Conservation (phyloP, 108 stramenopile genomes). For the Cylindrotheca fusiformis region DNA sequence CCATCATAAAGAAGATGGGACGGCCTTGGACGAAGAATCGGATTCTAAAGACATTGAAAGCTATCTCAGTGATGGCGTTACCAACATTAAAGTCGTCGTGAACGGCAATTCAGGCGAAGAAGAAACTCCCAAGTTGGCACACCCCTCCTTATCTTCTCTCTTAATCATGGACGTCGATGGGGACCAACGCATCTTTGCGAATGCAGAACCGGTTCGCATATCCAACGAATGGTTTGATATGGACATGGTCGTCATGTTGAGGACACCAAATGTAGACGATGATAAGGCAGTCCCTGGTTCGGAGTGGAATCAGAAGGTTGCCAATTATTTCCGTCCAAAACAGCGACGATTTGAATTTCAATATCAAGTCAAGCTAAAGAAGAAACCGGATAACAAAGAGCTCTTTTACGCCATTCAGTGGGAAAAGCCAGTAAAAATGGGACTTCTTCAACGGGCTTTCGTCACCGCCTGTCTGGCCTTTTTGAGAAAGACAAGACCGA, state of each 20-base stretch:
- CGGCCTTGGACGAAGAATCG: background rate
- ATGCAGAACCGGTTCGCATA: slow-evolving; percentile 32
- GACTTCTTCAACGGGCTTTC: slow-evolving; percentile 84
- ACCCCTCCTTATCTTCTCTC: slow-evolving; percentile 27
- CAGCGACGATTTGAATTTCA: slow-evolving; percentile 93
- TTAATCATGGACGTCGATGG: slow-evolving; percentile 43
- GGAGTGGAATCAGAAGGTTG: slow-evolving; percentile 36
- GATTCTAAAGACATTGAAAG: background rate
- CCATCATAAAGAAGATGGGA: background rate
- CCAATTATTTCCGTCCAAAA: slow-evolving; percentile 61
- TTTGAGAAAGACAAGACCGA: slow-evolving; percentile 72
- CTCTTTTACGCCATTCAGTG: slow-evolving; percentile 81
- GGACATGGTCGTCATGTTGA: slow-evolving; percentile 77
- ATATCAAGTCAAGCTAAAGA: slow-evolving; percentile 85
- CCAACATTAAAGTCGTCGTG: background rate
- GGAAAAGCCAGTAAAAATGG: slow-evolving; percentile 81
- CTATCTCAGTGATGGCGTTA: background rate
- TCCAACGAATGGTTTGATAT: slow-evolving; percentile 79
- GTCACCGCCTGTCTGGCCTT: slow-evolving; percentile 82
- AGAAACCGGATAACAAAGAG: slow-evolving; percentile 56
- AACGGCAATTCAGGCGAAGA: background rate
- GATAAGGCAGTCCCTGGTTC: slow-evolving; percentile 17
- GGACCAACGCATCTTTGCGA: slow-evolving; percentile 42
- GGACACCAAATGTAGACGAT: slow-evolving; percentile 80
- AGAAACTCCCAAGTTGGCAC: slow-evolving; percentile 1